These are phyloP conservation scores for Scytalidium sp. DNA, from an alignment of 2,329 filamentous ascomycete genomes.

Conservation along the genomic window DNA sequence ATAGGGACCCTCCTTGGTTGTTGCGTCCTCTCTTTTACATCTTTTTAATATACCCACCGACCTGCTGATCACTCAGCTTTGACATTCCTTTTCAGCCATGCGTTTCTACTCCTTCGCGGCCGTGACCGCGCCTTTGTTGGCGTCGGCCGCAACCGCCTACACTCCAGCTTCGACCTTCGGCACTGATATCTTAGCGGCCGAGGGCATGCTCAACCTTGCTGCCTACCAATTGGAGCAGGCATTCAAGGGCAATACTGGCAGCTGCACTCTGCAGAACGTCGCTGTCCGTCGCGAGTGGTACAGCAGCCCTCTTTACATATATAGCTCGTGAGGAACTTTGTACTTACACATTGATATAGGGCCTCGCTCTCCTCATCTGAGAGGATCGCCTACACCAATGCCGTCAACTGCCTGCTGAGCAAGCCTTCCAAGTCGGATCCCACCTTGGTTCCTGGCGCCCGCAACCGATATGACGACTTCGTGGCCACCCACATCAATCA, in stretches of 20 bases:
- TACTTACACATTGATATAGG: constrained; percentile 4
- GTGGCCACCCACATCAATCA: constrained; percentile 34
- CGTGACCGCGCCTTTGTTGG: constrained; percentile 13
- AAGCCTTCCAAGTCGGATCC: constrained; percentile 29
- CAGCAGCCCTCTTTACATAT: not conserved
- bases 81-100: constrained; percentile 8
- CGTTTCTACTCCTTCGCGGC: constrained; percentile 14
- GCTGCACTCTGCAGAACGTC: constrained; percentile 35
- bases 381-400: constrained; percentile 30
- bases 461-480: constrained; percentile 35
- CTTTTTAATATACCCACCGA: too few species aligned
- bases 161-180: constrained; percentile 15
- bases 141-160: constrained; percentile 11
- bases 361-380: constrained; percentile 11
- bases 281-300: constrained; percentile 41
- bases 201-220: constrained; percentile 31
- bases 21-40: too few species aligned
- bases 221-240: constrained; percentile 17
- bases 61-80: not conserved
- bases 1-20: not conserved
- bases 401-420: constrained; percentile 34
- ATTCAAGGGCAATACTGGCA: constrained; percentile 7
- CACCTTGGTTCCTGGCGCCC: constrained; percentile 27
- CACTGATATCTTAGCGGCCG: constrained; percentile 31
- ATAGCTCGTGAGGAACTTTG: not conserved